Evolutionary conservation across 1,139 yeast species (phyloP).

Genomic region (Suhomyces bribrorum): DNA sequence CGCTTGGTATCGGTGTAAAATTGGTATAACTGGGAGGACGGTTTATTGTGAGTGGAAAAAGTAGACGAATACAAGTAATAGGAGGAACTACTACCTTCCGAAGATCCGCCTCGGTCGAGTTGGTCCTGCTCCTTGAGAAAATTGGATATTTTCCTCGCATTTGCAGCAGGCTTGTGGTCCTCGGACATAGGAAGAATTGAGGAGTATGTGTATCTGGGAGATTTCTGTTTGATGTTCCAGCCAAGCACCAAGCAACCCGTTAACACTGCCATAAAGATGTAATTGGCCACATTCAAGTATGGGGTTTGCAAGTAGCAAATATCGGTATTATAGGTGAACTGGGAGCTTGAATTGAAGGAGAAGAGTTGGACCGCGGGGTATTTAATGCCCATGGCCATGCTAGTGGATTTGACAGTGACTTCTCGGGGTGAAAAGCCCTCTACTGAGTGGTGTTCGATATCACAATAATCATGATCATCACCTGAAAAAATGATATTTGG

Average conservation of each 20-base stretch:
- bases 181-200: constrained; percentile 19
- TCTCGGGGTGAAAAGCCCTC: constrained; percentile 29
- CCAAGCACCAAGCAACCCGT: constrained; percentile 32
- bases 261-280: constrained; percentile 39
- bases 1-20: neutral
- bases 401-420: constrained; percentile 55
- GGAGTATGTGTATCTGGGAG: constrained; percentile 20
- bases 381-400: constrained; percentile 61
- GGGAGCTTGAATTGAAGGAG: constrained; percentile 28
- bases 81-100: constrained; percentile 3
- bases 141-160: constrained; percentile 19
- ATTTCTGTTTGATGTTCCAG: constrained; percentile 34
- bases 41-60: constrained; percentile 2
- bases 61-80: constrained; percentile 17
- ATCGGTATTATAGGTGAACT: constrained; percentile 36
- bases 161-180: constrained; percentile 10
- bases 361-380: constrained; percentile 56
- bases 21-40: neutral
- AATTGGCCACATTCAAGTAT: constrained; percentile 42
- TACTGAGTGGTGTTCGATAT: constrained; percentile 35
- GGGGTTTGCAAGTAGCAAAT: constrained; percentile 54
- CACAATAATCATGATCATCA: constrained; percentile 61
- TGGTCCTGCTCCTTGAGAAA: constrained; percentile 21
- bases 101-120: constrained; percentile 10
- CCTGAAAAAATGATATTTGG: constrained; percentile 51